Percentiles rank a stretch among this genome's conserved stretches.
Evolutionary conservation across 192 early-diverging fungal genomes (phyloP).

Genomic region (Pilaira anomala): DNA sequence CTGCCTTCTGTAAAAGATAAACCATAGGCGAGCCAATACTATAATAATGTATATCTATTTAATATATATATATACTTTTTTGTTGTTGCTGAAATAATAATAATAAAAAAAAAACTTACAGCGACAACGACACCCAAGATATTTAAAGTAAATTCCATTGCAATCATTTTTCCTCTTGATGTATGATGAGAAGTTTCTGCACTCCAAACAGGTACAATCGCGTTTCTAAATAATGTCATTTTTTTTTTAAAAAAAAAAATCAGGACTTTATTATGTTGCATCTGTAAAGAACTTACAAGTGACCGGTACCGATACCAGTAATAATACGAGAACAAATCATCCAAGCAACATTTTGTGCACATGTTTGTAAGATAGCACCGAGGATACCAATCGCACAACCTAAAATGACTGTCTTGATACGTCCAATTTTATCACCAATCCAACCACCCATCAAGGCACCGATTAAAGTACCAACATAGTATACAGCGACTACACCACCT

Average conservation of each 20-base stretch:
- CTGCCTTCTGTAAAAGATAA: conserved; percentile 26
- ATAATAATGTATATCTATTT: background rate
- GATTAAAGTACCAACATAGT: conserved; percentile 28
- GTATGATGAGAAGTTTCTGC: conserved; percentile 32
- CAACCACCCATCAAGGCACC: conserved; percentile 35
- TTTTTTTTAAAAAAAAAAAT: too few relatives aligned
- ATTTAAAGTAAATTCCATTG: conserved; percentile 32
- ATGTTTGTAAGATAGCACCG: conserved; percentile 32
- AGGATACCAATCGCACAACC: conserved; percentile 20
- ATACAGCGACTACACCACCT: conserved; percentile 30
- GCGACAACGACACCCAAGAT: conserved; percentile 36
- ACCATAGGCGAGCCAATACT: conserved; percentile 33
- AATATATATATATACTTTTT: background rate
- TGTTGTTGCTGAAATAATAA: background rate
- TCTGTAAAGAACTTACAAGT: too few relatives aligned
- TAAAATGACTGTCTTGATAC: conserved; percentile 26
- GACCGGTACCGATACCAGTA: conserved; percentile 31
- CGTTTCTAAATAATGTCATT: too few relatives aligned
- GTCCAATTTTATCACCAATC: conserved; percentile 32
- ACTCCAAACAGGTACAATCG: conserved; percentile 34
- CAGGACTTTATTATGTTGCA: too few relatives aligned
- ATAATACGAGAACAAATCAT: conserved; percentile 31
- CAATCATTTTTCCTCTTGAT: conserved; percentile 27
- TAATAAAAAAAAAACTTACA: conserved; percentile 3
- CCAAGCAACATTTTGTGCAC: conserved; percentile 31